A percentile compares a stretch with the other conserved stretches of the same genome.
These are phyloP conservation scores for Hypoxylon sp. DNA, from an alignment of 2,329 filamentous ascomycete genomes.

Conservation along the genomic window DNA sequence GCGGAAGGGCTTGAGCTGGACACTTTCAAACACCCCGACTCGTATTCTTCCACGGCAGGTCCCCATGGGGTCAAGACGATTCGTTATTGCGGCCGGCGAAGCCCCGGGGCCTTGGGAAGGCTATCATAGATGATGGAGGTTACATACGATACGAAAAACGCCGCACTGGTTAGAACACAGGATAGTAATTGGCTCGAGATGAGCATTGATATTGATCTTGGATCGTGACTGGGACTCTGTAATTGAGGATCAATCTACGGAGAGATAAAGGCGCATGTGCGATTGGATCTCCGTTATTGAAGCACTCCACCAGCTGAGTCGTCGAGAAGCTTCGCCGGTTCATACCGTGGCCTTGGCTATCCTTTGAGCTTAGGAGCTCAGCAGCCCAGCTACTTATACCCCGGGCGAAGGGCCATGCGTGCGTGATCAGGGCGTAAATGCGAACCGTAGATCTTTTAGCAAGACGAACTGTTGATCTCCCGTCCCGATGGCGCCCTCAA, in stretches of 20 bases:
- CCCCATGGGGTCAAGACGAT: slow-evolving; percentile 17
- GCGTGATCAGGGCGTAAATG: neutral
- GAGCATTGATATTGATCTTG: slow-evolving; percentile 13
- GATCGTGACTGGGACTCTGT: slow-evolving; percentile 3
- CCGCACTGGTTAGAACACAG: neutral
- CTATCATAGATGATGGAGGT: neutral
- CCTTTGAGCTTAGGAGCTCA: no score
- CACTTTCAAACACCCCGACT: slow-evolving; percentile 5
- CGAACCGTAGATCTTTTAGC: slow-evolving; percentile 17
- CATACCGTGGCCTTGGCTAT: neutral
- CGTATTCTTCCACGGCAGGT: slow-evolving; percentile 1
- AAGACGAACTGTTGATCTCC: slow-evolving; percentile 8
- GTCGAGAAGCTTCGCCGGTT: slow-evolving; percentile 17
- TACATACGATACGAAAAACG: neutral
- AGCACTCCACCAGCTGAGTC: slow-evolving; percentile 10
- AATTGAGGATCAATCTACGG: slow-evolving; percentile 13
- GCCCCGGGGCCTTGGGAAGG: slow-evolving; percentile 14
- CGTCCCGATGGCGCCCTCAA: slow-evolving; percentile 9
- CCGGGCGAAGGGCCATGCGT: neutral
- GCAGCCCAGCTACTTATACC: slow-evolving; percentile 21
- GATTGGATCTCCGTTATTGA: slow-evolving; percentile 19
- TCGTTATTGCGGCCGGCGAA: slow-evolving; percentile 13
- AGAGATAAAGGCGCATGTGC: neutral
- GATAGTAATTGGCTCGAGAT: slow-evolving; percentile 5
- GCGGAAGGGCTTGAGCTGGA: slow-evolving; percentile 17